Conservation (phyloP, 2,329 filamentous ascomycete species). For the Ilyonectria mors-panacis region DNA sequence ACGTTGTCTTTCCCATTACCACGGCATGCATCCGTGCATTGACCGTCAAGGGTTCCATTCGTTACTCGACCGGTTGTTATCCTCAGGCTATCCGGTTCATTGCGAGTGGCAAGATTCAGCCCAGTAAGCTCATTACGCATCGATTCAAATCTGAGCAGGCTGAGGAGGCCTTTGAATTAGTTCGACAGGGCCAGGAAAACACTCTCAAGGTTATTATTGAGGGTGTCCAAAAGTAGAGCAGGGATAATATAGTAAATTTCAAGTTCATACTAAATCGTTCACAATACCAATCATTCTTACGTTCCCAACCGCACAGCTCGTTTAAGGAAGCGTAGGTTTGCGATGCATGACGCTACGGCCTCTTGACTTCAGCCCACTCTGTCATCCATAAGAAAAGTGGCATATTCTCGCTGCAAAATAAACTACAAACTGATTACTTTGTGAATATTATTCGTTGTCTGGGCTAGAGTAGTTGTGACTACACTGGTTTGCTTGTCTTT, state of each 20-base stretch:
- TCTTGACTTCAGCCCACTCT: no score
- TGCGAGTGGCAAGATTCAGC: constrained; percentile 61
- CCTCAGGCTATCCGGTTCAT: constrained; percentile 64
- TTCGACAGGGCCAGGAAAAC: constrained; percentile 39
- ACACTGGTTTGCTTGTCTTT: no score
- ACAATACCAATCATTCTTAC: neutral
- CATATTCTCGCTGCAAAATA: no score
- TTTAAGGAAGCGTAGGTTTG: no score
- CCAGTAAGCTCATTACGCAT: constrained; percentile 54
- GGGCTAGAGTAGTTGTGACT: no score
- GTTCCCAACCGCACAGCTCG: neutral
- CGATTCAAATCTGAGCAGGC: constrained; percentile 59
- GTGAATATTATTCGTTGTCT: no score
- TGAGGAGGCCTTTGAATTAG: constrained; percentile 60
- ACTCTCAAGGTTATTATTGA: constrained; percentile 45
- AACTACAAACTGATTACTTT: no score
- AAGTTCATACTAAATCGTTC: neutral
- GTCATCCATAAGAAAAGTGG: no score
- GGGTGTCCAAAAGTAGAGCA: constrained; percentile 29
- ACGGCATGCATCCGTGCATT: constrained; percentile 63
- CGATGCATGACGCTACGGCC: no score
- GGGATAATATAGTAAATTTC: neutral
- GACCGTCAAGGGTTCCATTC: constrained; percentile 65
- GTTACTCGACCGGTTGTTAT: constrained; percentile 66
- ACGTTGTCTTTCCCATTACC: constrained; percentile 66